A percentile compares a stretch with the other conserved stretches of the same genome.
Evolutionary conservation across 257 asterid genomes (phyloP).

Genomic region (Przewalskia tangutica): DNA sequence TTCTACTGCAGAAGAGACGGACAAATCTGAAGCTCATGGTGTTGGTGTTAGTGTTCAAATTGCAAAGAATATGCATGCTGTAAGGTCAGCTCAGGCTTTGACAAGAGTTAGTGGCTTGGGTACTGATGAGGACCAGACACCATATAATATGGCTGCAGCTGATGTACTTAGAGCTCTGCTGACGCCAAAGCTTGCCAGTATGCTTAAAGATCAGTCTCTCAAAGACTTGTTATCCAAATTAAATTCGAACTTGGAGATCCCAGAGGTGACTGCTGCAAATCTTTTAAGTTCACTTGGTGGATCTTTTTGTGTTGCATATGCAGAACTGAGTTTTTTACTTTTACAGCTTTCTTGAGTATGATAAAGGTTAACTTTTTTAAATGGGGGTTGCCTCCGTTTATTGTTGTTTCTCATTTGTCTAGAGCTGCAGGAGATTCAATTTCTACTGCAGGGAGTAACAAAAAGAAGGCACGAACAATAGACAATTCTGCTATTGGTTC

Average conservation of each 20-base stretch:
- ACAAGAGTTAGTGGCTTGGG: slow-evolving; percentile 82
- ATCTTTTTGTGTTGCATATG: neutral
- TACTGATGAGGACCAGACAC: slow-evolving; percentile 45
- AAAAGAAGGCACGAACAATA: neutral
- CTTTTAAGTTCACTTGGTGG: slow-evolving; percentile 8
- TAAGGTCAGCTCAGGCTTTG: slow-evolving; percentile 68
- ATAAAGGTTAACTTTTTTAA: neutral
- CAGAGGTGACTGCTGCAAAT: slow-evolving; percentile 63
- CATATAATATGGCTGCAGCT: slow-evolving; percentile 67
- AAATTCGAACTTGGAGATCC: slow-evolving; percentile 85
- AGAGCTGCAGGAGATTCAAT: neutral
- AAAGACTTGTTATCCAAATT: slow-evolving; percentile 65
- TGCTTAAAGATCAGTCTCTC: slow-evolving; percentile 67
- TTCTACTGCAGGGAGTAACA: neutral
- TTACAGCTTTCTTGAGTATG: neutral
- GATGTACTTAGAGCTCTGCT: slow-evolving; percentile 71
- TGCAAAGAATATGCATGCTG: slow-evolving; percentile 87
- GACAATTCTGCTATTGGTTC: neutral
- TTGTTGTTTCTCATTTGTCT: neutral
- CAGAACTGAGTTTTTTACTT: neutral
- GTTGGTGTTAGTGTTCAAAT: slow-evolving; percentile 95
- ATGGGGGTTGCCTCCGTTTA: neutral
- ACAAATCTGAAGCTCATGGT: slow-evolving; percentile 68
- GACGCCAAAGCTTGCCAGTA: slow-evolving; percentile 92
- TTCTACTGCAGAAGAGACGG: slow-evolving; percentile 91